These are phyloP conservation scores for Jatropha multifida DNA, from an alignment of 441 rosid genomes.

Conservation along the genomic window DNA sequence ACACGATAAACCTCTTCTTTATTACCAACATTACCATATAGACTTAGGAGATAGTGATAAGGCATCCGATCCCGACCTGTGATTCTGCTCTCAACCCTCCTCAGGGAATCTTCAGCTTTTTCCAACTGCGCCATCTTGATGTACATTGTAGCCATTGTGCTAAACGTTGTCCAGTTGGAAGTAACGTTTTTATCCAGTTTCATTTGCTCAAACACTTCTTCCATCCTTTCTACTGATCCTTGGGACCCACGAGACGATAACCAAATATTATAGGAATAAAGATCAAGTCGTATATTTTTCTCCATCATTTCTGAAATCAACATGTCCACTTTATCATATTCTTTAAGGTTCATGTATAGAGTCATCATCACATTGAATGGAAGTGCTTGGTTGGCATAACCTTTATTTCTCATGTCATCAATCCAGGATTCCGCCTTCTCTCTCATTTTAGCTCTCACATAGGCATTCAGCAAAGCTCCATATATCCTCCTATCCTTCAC, in stretches of 20 bases:
- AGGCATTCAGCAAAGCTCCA: constrained; percentile 84
- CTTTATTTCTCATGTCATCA: constrained; percentile 63
- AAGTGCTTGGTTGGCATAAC: constrained; percentile 62
- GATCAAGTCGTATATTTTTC: constrained; percentile 61
- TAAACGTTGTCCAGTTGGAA: constrained; percentile 93
- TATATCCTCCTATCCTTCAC: constrained; percentile 78
- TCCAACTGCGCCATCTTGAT: constrained; percentile 66
- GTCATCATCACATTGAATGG: constrained; percentile 98
- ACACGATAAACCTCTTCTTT: constrained; percentile 69
- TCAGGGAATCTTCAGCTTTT: constrained; percentile 76
- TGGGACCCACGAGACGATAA: constrained; percentile 69
- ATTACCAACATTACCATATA: constrained; percentile 74
- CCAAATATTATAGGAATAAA: constrained; percentile 94
- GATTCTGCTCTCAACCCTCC: constrained; percentile 76
- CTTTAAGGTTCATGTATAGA: constrained; percentile 77
- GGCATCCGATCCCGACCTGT: constrained; percentile 79
- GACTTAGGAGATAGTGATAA: constrained; percentile 81
- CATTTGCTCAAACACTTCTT: constrained; percentile 74
- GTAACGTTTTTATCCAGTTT: constrained; percentile 52
- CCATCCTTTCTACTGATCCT: constrained; percentile 71
- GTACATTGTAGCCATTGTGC: constrained; percentile 93
- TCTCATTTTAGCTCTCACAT: constrained; percentile 55
- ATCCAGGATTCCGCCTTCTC: constrained; percentile 71
- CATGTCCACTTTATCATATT: constrained; percentile 66
- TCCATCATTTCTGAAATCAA: constrained; percentile 74